Base-by-base conservation (phyloP, 2,329 filamentous ascomycete genomes). In the Ophiosphaerella narmari region DNA sequence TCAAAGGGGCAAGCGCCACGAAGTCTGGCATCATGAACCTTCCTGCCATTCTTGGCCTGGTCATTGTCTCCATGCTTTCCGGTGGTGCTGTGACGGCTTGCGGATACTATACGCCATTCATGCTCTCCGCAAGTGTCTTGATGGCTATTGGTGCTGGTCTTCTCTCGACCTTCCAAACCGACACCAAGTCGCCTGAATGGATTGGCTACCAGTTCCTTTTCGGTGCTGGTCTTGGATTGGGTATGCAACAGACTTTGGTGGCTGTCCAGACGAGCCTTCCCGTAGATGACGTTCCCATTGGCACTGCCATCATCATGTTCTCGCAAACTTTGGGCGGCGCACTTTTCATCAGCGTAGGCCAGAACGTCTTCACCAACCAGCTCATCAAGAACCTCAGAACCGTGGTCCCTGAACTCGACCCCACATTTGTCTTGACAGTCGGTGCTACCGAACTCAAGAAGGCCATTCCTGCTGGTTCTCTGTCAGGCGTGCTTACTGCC, bases 401-500 rank as follows among this genome's bases (percentile, higher is more conserved):
- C 12, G 59, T 60, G 1, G 70, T 73, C 1, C 77, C 78, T 0
- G 73, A 71, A 29, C 62, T 81, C 6, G 62, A 78, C 46, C 69
- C 79, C 0, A 52, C 45, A 11, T 53, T 76, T n/a, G 76, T 82
- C 2, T 63, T 78, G 12, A 60, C 59, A 1, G 75, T 75, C 4
- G 82, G 82, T 33, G 81, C 82, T 1, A 90, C 87, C 0, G 79
- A 84, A 39, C 75, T 92, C 18, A 79, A 81, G 51, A 56, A 66
- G 36, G 66, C 75, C 2, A 82, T 90, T 23, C 74, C 80, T 0
- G 56, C 71, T 0, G 60, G 82, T 51, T 81, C 78, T 50, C 67
- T 86, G 4, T 63, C 68, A 2, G 72, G 75, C 0, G 85, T 91
- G 7, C 74, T 86, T 1, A 55, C 75, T 0, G 86, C 85, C 0